Evolutionary conservation across 2,329 filamentous ascomycete species (phyloP).

Genomic region (Cytospora paraplurivora): DNA sequence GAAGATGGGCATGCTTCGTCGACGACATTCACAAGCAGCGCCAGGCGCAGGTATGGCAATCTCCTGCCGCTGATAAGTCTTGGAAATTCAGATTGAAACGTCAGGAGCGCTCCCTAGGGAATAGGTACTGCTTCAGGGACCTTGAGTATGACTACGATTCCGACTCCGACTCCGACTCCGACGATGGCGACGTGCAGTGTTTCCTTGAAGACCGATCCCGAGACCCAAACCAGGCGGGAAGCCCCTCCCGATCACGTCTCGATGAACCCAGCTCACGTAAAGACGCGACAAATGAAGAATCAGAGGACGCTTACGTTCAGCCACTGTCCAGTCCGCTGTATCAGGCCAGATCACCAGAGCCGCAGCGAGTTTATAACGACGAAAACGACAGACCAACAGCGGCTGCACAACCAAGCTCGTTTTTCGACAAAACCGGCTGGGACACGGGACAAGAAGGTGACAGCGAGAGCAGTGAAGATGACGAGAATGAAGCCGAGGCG

Average conservation of each 20-base stretch:
- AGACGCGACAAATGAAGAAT: neutral
- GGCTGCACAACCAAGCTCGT: neutral
- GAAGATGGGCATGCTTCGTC: constrained; percentile 15
- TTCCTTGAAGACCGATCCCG: neutral
- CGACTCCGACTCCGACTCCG: neutral
- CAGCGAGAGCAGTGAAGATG: constrained; percentile 16
- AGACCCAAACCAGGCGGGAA: neutral
- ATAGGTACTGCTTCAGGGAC: neutral
- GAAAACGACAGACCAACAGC: neutral
- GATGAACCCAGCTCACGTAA: neutral
- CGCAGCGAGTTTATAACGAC: neutral
- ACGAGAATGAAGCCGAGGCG: neutral
- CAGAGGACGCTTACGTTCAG: neutral
- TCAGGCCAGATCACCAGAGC: neutral
- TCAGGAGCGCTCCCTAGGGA: neutral
- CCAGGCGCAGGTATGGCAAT: neutral
- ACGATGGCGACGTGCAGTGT: neutral
- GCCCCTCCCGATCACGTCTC: neutral
- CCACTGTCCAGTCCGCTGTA: neutral
- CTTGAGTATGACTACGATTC: neutral
- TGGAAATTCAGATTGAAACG: neutral
- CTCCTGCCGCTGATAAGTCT: neutral
- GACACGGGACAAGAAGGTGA: neutral
- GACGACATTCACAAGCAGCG: neutral
- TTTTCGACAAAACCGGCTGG: neutral